Evolutionary conservation across 768 basidiomycete genomes (phyloP), one percentile per base, ranked within the genome.

Genomic region (Boletellus emodensis): DNA sequence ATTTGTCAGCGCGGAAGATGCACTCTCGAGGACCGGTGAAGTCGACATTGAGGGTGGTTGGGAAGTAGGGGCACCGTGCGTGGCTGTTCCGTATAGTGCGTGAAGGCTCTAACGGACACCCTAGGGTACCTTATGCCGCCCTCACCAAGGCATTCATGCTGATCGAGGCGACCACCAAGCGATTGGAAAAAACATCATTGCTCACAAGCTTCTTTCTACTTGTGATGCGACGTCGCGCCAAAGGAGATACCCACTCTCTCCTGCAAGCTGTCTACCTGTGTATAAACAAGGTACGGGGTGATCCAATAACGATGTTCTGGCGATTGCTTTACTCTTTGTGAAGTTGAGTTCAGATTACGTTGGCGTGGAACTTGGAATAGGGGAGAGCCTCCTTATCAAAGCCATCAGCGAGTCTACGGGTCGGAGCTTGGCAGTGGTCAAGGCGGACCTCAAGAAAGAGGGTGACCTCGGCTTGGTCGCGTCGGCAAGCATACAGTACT

Each of bases 381-480:
- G 95, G 15, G 96, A 99, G 67, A 90, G 87, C 57, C 71, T 98
- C 17, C 77, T 99, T 34, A 81, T 96, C 64, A 98, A 97, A 63
- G 94, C 96, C 14, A 98, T 99, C 53, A 87, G 83, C 36, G 90
- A 96, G 65, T 92, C 92, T 4, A 95, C 94, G 0, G 96, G 95
- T n/a, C 80, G 96, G 50, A 92, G 84, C 56, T 67, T 82, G 35
- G 75, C 82, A 3, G 76, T 85, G 39, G 82, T 99, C 61, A 98
- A 97, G 64, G 81, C 85, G 6, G 95, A 97, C 60, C 75, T 97
- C 54, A 92, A 94, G 78, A 90, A 84, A 64, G 92, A 94, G 62
- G 96, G 96, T 34, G 96, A 99, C 64, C 74, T 99, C 7, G 96
- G 96, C 8, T 75, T 94, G 26, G 95, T 99, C 1, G 96, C 96